Evolutionary conservation across 202 grass and related monocot genomes (phyloP), one percentile per base, ranked within the genome.

Genomic region (Carex arenaria): DNA sequence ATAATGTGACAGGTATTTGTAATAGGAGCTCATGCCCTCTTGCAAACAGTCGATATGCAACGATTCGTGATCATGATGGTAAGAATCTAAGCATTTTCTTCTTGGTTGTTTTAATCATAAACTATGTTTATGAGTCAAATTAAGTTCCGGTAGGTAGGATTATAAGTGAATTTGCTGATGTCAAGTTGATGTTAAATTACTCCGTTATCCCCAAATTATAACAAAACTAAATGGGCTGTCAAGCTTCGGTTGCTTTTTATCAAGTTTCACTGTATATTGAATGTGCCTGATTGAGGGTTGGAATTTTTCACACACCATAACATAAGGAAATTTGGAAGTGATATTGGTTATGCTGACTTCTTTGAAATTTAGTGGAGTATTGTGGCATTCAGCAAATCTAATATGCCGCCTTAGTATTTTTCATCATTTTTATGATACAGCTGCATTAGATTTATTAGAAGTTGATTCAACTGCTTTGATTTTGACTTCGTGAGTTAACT

Each of bases 21-120:
- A 98, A 95, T 82, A 81, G 95, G 66, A 98, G 95, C 72, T 98
- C 95, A 9, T 98, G 95, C 67, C 95, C 91, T 0, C 93, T 98
- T 6, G 95, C 93, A n/a, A 98, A 98, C 85, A 98, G 95, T 73
- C 86, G 93, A 78, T 98, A 95, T 18, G 88, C 90, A 52, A 97
- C 94, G 12, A 97, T 91, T 70, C 85, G 92, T 3, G 94, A 97
- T 68, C 88, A 93, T 53, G 92, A 95, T 3, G 89, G 95, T 97
- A 55, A 83, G 15, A 13, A 64, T 62, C 31, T 12, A 4, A 34
- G n/a, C 18, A 3, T 31, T 66, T 63, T 13, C 62, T 59, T 66
- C 62, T 89, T 17, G 14, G 22, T 20, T 13, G 7, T 13, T 83
- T 54, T 49, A 10, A 74, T 84, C n/a, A 14, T 74, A 17, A 11